Percentiles rank a stretch among this genome's conserved stretches.
phyloP scores from a whole-genome alignment of 2,329 filamentous ascomycete genomes.

The Phoma herbarum region DNA sequence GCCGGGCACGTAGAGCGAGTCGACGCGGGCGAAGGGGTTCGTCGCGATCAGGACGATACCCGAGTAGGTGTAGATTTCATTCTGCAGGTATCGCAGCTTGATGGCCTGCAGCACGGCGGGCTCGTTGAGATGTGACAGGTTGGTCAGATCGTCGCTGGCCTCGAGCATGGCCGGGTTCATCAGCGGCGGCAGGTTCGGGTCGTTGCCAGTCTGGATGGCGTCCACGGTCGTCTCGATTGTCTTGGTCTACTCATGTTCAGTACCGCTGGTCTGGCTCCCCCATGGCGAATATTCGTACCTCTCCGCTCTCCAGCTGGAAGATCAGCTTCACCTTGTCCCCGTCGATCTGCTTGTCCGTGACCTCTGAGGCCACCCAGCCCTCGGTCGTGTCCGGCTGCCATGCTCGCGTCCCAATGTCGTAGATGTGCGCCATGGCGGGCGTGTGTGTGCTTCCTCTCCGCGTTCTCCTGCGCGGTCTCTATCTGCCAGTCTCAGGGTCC shows the following conservation, averaged over 20 bases:
- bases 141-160: constrained; percentile 97
- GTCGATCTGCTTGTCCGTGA: constrained; percentile 82
- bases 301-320: constrained; percentile 91
- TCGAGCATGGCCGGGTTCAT: constrained; percentile 99
- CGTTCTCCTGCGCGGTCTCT: constrained; percentile 26
- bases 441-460: constrained; percentile 36
- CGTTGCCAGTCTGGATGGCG: constrained; percentile 78
- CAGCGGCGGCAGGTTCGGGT: constrained; percentile 82
- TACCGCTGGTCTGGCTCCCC: neutral
- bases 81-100: constrained; percentile 94
- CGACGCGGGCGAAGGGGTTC: constrained; percentile 96
- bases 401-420: constrained; percentile 95
- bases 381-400: constrained; percentile 98
- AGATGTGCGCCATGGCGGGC: constrained; percentile 81
- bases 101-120: constrained; percentile 98
- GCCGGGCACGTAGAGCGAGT: constrained; percentile 96
- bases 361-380: constrained; percentile 97
- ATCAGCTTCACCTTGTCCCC: constrained; percentile 87
- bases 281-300: constrained; percentile 67
- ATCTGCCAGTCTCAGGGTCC: constrained; percentile 35
- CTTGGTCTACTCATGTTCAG: constrained; percentile 68
- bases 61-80: constrained; percentile 99
- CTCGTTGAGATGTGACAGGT: constrained; percentile 96
- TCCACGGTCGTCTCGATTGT: constrained; percentile 78
- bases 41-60: constrained; percentile 98